These are phyloP conservation scores for Annulohypoxylon moriforme DNA, from an alignment of 495 filamentous ascomycete genomes.

Conservation along the genomic window DNA sequence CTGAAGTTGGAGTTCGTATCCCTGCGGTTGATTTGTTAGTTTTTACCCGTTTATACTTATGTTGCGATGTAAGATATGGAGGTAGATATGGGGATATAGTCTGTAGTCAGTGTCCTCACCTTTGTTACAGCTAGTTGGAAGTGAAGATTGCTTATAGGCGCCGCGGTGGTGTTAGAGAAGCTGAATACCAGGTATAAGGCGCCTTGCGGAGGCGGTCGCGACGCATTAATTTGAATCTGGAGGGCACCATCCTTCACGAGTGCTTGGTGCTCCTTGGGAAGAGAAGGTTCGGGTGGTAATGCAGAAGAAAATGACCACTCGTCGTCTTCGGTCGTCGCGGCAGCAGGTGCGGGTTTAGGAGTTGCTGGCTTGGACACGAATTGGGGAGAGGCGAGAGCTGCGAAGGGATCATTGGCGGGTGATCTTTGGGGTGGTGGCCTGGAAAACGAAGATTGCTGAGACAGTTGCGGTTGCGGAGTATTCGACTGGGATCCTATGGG, in stretches of 20 bases:
- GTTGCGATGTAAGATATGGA: not conserved
- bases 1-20: conserved; percentile 80
- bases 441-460: conserved; percentile 58
- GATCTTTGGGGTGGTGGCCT: conserved; percentile 52
- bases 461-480: conserved; percentile 60
- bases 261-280: conserved; percentile 60
- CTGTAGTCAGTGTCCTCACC: conserved; percentile 61
- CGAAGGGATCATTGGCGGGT: conserved; percentile 70
- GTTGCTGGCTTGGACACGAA: conserved; percentile 58
- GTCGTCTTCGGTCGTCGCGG: conserved; percentile 73
- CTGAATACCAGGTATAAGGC: conserved; percentile 71
- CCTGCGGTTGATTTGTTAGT: conserved; percentile 51
- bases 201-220: conserved; percentile 59
- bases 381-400: conserved; percentile 70
- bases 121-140: conserved; percentile 95
- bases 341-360: conserved; percentile 50
- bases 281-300: conserved; percentile 70
- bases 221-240: conserved; percentile 63
- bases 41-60: not conserved
- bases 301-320: conserved; percentile 96
- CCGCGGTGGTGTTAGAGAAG: conserved; percentile 82
- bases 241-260: conserved; percentile 62
- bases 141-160: conserved; percentile 79
- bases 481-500: conserved; percentile 54
- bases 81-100: not conserved